Evolutionary conservation across 257 asterid species (phyloP).

Genomic region (Nicotiana benthamiana): DNA sequence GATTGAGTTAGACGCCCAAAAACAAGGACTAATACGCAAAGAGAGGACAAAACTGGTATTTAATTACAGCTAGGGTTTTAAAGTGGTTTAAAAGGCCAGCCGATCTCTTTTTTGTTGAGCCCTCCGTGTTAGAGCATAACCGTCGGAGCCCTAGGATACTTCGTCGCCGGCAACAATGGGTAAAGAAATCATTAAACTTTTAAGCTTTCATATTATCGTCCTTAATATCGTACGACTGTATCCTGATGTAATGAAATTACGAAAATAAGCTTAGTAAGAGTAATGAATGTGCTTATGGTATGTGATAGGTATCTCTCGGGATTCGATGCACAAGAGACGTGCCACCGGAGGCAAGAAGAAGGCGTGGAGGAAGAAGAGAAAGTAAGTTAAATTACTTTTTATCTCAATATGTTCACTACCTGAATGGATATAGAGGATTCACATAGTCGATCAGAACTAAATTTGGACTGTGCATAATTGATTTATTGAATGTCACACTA

Average conservation of each 20-base stretch:
- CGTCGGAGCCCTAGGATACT: constrained; percentile 1
- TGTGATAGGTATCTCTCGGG: neutral
- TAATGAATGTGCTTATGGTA: neutral
- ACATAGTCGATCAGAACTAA: neutral
- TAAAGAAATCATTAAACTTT: neutral
- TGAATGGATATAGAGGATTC: neutral
- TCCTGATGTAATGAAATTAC: neutral
- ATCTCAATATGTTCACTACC: neutral
- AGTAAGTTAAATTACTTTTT: neutral
- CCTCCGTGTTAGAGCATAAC: neutral
- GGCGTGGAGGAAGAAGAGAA: constrained; percentile 7
- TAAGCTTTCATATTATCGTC: neutral
- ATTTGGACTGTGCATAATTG: neutral
- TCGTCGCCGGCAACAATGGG: constrained; percentile 5
- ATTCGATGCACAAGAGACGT: constrained; percentile 9
- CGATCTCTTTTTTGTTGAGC: neutral
- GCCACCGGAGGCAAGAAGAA: constrained; percentile 9
- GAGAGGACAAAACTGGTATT: neutral
- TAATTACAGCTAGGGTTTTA: neutral
- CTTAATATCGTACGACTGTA: neutral
- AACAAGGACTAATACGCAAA: neutral
- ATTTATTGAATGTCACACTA: neutral
- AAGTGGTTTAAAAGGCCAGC: neutral
- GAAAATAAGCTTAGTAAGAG: neutral
- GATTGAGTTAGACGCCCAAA: too few species aligned